Evolutionary conservation across 2,329 filamentous ascomycete genomes (phyloP).

Genomic region (Trichoderma arundinaceum): DNA sequence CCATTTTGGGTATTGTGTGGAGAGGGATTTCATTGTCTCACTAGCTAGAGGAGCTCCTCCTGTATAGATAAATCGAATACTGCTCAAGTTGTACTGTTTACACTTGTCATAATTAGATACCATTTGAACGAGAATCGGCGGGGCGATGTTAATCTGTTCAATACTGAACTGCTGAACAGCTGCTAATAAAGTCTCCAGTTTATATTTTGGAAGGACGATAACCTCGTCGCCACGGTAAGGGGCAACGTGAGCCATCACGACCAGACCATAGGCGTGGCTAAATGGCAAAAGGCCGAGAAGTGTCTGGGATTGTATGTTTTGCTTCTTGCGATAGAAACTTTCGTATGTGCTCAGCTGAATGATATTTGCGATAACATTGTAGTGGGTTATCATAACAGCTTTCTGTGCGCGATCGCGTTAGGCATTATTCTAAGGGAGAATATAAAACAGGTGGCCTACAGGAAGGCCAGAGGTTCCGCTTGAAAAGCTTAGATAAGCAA

Average conservation of each 20-base stretch:
- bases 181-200: conserved; percentile 66
- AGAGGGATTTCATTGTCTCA: conserved; percentile 69
- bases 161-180: conserved; percentile 74
- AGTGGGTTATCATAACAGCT: conserved; percentile 83
- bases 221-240: conserved; percentile 75
- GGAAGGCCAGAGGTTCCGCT: conserved; percentile 81
- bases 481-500: conserved; percentile 79
- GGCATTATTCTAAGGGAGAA: conserved; percentile 17
- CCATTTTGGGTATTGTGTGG: conserved; percentile 67
- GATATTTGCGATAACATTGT: conserved; percentile 77
- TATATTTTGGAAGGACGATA: conserved; percentile 76
- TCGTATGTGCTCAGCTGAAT: conserved; percentile 63
- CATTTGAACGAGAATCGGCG: conserved; percentile 78
- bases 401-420: conserved; percentile 56
- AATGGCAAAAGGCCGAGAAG: conserved; percentile 73
- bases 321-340: conserved; percentile 44
- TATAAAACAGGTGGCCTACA: conserved; percentile 51
- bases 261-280: conserved; percentile 81
- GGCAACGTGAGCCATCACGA: conserved; percentile 69
- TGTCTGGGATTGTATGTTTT: conserved; percentile 50
- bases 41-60: conserved; percentile 76
- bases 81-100: conserved; percentile 71
- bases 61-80: conserved; percentile 67
- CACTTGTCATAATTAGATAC: conserved; percentile 64
- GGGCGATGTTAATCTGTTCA: conserved; percentile 70